phyloP scores from a whole-genome alignment of 1,139 yeast genomes.

The Blastobotrys arbuscula region DNA sequence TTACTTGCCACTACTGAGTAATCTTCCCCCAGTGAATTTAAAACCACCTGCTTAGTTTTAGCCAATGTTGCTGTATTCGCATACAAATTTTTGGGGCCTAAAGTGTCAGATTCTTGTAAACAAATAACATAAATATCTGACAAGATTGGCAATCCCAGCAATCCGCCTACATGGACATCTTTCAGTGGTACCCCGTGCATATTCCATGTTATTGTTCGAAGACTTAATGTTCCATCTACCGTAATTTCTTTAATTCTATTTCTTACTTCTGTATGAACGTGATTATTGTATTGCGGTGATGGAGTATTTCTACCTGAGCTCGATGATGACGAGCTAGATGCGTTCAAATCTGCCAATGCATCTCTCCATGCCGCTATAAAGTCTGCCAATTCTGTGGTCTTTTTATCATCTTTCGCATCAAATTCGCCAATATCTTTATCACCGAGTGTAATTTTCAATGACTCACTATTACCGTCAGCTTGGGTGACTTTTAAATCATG shows the following conservation, averaged over 20 bases:
- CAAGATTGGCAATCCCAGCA: conserved; percentile 24
- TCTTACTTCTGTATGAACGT: conserved; percentile 3
- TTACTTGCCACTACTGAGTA: conserved; percentile 35
- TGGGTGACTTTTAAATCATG: conserved; percentile 13
- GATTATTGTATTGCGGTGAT: neutral
- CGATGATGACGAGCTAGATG: neutral
- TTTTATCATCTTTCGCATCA: conserved; percentile 14
- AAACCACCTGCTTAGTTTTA: conserved; percentile 35
- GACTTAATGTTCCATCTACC: conserved; percentile 18
- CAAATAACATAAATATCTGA: conserved; percentile 41
- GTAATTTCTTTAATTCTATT: conserved; percentile 13
- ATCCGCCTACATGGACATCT: conserved; percentile 20
- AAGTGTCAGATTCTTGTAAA: conserved; percentile 51
- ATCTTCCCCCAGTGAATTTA: conserved; percentile 25
- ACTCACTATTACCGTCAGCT: conserved; percentile 4
- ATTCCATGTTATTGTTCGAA: conserved; percentile 44
- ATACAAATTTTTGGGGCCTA: conserved; percentile 40
- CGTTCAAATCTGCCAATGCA: conserved; percentile 17
- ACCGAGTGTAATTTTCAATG: conserved; percentile 21
- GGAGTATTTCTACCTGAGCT: neutral
- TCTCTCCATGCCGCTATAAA: conserved; percentile 27
- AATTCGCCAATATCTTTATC: conserved; percentile 27
- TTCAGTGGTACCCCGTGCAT: conserved; percentile 38
- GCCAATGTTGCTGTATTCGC: conserved; percentile 40
- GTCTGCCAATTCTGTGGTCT: conserved; percentile 20